Conservation (phyloP, 768 basidiomycete species). For the Collybiopsis luxurians region DNA sequence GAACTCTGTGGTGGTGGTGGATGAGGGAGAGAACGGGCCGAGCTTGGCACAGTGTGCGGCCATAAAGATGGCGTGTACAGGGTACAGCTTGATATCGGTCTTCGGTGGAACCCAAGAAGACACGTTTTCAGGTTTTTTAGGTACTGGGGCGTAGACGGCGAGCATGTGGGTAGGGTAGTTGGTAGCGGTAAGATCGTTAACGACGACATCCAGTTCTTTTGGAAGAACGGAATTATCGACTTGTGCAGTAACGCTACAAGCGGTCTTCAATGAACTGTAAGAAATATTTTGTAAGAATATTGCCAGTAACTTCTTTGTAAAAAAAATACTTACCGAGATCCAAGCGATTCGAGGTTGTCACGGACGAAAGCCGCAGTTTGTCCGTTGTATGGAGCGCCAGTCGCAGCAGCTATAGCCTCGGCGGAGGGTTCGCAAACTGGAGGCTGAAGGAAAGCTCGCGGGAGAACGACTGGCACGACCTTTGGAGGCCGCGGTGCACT, state of each 20-base stretch:
- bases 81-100: slow-evolving; percentile 45
- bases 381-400: slow-evolving; percentile 30
- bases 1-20: slow-evolving; percentile 21
- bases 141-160: slow-evolving; percentile 35
- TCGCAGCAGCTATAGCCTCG: slow-evolving; percentile 41
- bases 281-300: slow-evolving; percentile 3
- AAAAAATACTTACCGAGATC: slow-evolving; percentile 33
- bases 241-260: slow-evolving; percentile 33
- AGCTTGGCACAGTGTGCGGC: slow-evolving; percentile 67
- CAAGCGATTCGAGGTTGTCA: slow-evolving; percentile 39
- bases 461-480: slow-evolving; percentile 35
- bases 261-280: slow-evolving; percentile 36
- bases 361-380: slow-evolving; percentile 45
- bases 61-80: slow-evolving; percentile 69
- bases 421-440: slow-evolving; percentile 32
- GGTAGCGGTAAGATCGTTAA: slow-evolving; percentile 27
- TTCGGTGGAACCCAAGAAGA: slow-evolving; percentile 15
- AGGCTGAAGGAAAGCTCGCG: slow-evolving; percentile 45
- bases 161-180: slow-evolving; percentile 52
- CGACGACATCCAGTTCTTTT: slow-evolving; percentile 37
- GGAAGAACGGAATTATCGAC: slow-evolving; percentile 33
- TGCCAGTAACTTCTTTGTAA: neutral
- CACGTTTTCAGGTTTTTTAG: slow-evolving; percentile 18
- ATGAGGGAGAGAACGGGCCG: slow-evolving; percentile 46
- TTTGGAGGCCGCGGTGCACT: slow-evolving; percentile 7